Evolutionary conservation across 1,139 yeast species (phyloP).

Genomic region (Taphrina wiesneri): DNA sequence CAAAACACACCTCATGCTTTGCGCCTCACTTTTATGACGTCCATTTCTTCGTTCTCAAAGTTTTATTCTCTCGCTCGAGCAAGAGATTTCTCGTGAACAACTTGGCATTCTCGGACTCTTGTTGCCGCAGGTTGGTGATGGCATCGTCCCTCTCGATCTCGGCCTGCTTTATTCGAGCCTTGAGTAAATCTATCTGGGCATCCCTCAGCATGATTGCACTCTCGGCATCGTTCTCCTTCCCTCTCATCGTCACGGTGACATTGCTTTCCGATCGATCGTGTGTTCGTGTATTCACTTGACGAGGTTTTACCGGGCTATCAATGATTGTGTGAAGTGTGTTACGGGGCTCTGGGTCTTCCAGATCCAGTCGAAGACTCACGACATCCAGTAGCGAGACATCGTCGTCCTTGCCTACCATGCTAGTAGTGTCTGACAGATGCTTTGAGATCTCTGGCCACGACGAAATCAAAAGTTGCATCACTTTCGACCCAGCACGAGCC

Average conservation of each 20-base stretch:
- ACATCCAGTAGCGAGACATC: conserved; percentile 6
- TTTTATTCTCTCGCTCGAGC: conserved; percentile 5
- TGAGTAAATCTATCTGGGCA: conserved; percentile 4
- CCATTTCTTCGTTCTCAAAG: conserved; percentile 4
- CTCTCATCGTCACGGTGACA: conserved; percentile 18
- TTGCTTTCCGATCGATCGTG: conserved; percentile 24
- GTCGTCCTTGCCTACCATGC: background rate
- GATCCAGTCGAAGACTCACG: background rate
- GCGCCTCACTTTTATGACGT: background rate
- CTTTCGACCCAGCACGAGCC: conserved; percentile 27
- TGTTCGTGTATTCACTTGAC: background rate
- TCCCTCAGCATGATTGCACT: conserved; percentile 3
- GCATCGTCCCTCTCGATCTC: conserved; percentile 13
- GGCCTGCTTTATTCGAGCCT: background rate
- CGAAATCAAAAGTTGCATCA: conserved; percentile 26
- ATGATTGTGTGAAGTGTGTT: conserved; percentile 3
- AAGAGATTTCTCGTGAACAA: background rate
- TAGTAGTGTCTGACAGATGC: background rate
- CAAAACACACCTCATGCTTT: background rate
- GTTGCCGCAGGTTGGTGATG: background rate
- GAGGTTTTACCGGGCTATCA: conserved; percentile 8
- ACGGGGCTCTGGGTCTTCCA: background rate
- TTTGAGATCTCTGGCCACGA: conserved; percentile 22
- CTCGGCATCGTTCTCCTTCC: background rate
- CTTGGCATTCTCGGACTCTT: conserved; percentile 6